phyloP scores from a whole-genome alignment of 202 grass and related monocot genomes.

The Schoenoplectus tabernaemontani region DNA sequence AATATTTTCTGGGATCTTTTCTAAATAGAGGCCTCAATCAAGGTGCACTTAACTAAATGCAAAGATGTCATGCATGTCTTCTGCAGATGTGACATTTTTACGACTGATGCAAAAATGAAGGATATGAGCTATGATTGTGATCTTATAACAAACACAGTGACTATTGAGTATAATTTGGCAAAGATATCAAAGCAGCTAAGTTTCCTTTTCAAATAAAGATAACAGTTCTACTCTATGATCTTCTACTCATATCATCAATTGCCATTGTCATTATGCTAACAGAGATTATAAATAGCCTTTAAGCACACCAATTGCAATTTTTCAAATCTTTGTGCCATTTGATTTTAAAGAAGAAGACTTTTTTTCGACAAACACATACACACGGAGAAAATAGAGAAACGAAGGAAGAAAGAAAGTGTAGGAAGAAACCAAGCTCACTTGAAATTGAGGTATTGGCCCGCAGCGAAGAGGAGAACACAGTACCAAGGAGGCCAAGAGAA shows the following conservation, averaged over 20 bases:
- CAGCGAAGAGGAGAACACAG: conserved; percentile 45
- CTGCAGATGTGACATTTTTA: neutral
- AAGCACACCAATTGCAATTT: neutral
- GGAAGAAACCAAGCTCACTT: conserved; percentile 38
- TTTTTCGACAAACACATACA: neutral
- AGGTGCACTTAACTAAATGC: neutral
- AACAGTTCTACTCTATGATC: neutral
- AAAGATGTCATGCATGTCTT: neutral
- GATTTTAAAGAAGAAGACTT: neutral
- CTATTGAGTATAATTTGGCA: neutral
- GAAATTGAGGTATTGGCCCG: conserved; percentile 85
- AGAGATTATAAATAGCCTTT: neutral
- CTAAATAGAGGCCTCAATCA: neutral
- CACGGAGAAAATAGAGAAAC: neutral
- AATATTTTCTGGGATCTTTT: neutral
- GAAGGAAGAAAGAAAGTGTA: neutral
- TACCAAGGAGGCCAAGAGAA: conserved; percentile 58
- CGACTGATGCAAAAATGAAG: neutral
- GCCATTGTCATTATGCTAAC: neutral
- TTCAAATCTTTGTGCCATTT: neutral
- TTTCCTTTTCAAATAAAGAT: neutral
- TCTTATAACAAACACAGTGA: neutral
- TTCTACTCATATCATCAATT: neutral
- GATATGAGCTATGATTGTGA: neutral
- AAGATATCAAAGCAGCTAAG: neutral